Evolutionary conservation across 2,329 filamentous ascomycete species (phyloP).

Genomic region (Aspergillus clavatus): DNA sequence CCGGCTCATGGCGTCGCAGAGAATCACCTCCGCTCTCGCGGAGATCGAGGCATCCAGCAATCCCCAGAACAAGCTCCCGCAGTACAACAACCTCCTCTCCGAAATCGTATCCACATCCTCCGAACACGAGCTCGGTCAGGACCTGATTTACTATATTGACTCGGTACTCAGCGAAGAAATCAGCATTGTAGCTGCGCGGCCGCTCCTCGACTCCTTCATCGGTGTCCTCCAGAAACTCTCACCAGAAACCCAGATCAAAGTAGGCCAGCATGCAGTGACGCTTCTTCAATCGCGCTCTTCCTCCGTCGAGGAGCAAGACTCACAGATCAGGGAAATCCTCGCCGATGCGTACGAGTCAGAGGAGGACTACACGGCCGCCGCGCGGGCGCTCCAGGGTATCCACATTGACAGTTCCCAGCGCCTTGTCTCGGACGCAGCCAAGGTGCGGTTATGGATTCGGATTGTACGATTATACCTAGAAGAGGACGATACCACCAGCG

Average conservation of each 20-base stretch:
- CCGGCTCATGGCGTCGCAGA: slow-evolving; percentile 45
- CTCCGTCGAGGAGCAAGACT: slow-evolving; percentile 81
- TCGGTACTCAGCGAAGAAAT: slow-evolving; percentile 66
- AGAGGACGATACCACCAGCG: slow-evolving; percentile 80
- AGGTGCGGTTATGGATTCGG: slow-evolving; percentile 82
- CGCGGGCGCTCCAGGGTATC: slow-evolving; percentile 73
- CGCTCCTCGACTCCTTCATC: slow-evolving; percentile 67
- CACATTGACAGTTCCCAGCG: slow-evolving; percentile 86
- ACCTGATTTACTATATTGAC: slow-evolving; percentile 64
- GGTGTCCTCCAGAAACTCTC: slow-evolving; percentile 51
- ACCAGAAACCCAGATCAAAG: slow-evolving; percentile 64
- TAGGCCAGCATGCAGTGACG: slow-evolving; percentile 68
- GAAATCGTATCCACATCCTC: slow-evolving; percentile 48
- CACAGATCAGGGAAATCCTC: slow-evolving; percentile 70
- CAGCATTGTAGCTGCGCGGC: slow-evolving; percentile 70
- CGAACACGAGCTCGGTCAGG: slow-evolving; percentile 48
- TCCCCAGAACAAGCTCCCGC: slow-evolving; percentile 49
- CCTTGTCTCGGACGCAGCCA: slow-evolving; percentile 73
- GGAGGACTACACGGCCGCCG: slow-evolving; percentile 75
- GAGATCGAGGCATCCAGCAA: slow-evolving; percentile 47
- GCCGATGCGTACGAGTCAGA: slow-evolving; percentile 77
- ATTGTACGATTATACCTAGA: slow-evolving; percentile 94
- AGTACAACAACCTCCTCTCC: slow-evolving; percentile 55
- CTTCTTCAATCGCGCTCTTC: slow-evolving; percentile 62
- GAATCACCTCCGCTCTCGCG: slow-evolving; percentile 46